Evolutionary conservation across 768 basidiomycete species (phyloP).

Genomic region (Leccinum imitatum): DNA sequence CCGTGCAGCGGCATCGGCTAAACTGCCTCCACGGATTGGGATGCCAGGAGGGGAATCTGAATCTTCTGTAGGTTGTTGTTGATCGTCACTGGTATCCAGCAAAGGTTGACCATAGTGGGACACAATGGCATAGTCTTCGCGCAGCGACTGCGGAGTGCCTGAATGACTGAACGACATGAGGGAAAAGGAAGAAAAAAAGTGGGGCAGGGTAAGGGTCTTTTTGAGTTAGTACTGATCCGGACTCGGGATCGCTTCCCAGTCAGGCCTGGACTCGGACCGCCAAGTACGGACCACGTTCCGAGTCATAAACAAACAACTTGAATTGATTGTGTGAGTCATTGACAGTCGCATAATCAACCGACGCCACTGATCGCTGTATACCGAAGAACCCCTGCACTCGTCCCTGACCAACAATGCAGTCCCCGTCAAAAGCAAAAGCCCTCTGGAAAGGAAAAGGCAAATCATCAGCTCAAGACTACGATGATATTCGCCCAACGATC

Average conservation of each 20-base stretch:
- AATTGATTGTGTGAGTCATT: background rate
- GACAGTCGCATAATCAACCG: too few relatives aligned
- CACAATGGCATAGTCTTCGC: slow-evolving; percentile 65
- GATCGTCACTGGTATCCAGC: slow-evolving; percentile 41
- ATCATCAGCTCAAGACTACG: slow-evolving; percentile 45
- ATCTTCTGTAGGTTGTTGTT: slow-evolving; percentile 5
- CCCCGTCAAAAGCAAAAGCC: slow-evolving; percentile 20
- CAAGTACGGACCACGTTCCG: background rate
- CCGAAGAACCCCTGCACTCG: too few relatives aligned
- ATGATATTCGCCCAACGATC: slow-evolving; percentile 63
- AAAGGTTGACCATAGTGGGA: slow-evolving; percentile 46
- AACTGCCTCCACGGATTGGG: slow-evolving; percentile 14
- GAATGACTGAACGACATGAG: slow-evolving; percentile 41
- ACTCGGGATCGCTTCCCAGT: background rate
- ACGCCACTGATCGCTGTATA: too few relatives aligned
- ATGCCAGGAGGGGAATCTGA: slow-evolving; percentile 20
- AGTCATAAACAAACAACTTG: background rate
- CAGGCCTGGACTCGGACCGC: too few relatives aligned
- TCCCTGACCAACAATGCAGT: slow-evolving; percentile 8
- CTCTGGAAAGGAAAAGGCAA: slow-evolving; percentile 59
- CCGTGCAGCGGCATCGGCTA: background rate
- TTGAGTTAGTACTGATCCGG: background rate
- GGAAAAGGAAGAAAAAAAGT: background rate
- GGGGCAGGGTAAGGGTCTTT: background rate
- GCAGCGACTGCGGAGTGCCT: slow-evolving; percentile 42